Evolutionary conservation across 164 flowering plant genomes (phyloP).

Genomic region (Taxillus chinensis): DNA sequence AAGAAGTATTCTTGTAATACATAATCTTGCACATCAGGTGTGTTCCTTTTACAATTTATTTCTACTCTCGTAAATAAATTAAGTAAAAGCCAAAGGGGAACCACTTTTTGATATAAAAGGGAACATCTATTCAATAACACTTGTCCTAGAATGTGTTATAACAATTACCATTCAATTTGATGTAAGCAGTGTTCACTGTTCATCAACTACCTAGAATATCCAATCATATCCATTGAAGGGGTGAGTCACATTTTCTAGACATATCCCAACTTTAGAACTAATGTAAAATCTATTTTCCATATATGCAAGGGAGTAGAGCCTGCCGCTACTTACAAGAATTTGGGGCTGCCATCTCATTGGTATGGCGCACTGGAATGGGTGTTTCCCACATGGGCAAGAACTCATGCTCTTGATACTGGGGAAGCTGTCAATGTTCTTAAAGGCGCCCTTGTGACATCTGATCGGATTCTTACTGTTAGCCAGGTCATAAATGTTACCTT

Average conservation of each 20-base stretch:
- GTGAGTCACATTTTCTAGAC: no score
- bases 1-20: conserved; percentile 74
- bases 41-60: neutral
- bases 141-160: no score
- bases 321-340: conserved; percentile 52
- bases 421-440: conserved; percentile 91
- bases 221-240: no score
- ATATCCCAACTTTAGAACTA: neutral
- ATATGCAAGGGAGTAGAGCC: conserved; percentile 88
- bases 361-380: conserved; percentile 91
- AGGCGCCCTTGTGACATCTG: conserved; percentile 89
- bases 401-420: conserved; percentile 97
- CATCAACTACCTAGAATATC: no score
- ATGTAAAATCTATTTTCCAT: neutral
- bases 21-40: conserved; percentile 95
- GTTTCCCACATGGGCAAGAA: conserved; percentile 93
- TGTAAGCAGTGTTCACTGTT: no score
- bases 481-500: conserved; percentile 32
- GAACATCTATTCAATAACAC: no score
- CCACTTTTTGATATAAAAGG: no score
- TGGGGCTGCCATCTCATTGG: conserved; percentile 87
- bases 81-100: no score
- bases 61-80: no score
- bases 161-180: no score
- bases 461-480: conserved; percentile 88